Base-by-base conservation (phyloP, 768 basidiomycete genomes). In the Xerocomellus amylosporus region DNA sequence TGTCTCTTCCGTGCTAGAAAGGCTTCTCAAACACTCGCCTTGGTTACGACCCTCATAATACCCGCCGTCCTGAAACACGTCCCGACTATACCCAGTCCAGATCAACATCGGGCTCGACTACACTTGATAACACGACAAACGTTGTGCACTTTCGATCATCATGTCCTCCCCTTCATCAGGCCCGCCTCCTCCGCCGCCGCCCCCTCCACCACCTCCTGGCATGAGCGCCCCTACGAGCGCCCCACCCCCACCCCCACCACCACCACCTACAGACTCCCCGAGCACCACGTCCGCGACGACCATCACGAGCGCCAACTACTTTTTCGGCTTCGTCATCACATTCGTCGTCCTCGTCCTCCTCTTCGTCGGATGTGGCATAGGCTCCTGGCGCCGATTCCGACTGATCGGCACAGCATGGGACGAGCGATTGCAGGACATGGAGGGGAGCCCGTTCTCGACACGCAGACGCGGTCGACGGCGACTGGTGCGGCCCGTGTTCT, bases 281-380 rank as follows among this genome's bases (percentile, higher is more conserved):
- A 33, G 31, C 5, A 5, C 31, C 13, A 12, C 15, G 17, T 37
- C 36, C 17, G 2, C 36, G 0, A 14, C 61, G 22, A 49, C 34
- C 38, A 52, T 56, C 40, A 54, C 62, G 0, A 58, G 55, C 20
- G 54, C 62, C 54, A 71, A 66, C 63, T 71, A 71, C 41, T 70
- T 71, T 49, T 71, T 71, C 41, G 69, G 69, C 24, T 71, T 71
- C 54, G 56, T 71, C 44, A 57, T 71, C 56, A 70, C 68, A 37
- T 71, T 71, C 50, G 58, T 70, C 58, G 60, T 66, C 26, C 61
- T 71, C 44, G 61, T 84, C 28, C 68, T 83, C 42, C 63, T 83
- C 45, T 82, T 83, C 49, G 68, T 82, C 9, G 77, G 73, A 4
- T 82, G 80, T 46, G 80, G 79, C 8, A 59, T 84, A 15, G 71